Evolutionary conservation across 352 stramenopile species (phyloP).

Genomic region (Aphanomyces cochlioides): DNA sequence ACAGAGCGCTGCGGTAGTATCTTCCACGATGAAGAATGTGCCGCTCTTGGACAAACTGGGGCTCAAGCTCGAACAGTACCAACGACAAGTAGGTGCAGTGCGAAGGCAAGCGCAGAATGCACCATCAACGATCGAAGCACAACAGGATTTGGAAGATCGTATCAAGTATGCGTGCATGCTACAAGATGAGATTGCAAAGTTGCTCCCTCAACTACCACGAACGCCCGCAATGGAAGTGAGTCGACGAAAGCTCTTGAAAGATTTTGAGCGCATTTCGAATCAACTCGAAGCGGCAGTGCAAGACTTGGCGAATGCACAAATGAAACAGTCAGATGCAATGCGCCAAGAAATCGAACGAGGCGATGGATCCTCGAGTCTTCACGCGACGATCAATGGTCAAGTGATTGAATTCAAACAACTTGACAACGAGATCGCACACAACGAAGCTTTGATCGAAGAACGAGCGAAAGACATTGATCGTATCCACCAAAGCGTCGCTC

Average conservation of each 20-base stretch:
- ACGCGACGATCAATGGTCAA: conserved; percentile 43
- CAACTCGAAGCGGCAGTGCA: conserved; percentile 66
- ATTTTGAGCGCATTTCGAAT: conserved; percentile 72
- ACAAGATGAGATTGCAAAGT: conserved; percentile 75
- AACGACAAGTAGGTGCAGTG: conserved; percentile 74
- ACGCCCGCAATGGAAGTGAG: conserved; percentile 61
- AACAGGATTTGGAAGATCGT: conserved; percentile 78
- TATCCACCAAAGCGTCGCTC: conserved; percentile 86
- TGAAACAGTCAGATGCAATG: conserved; percentile 9
- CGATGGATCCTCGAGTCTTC: conserved; percentile 10
- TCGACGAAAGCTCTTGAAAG: conserved; percentile 77
- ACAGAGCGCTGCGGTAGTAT: neutral
- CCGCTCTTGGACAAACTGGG: conserved; percentile 20
- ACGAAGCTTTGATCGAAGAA: conserved; percentile 87
- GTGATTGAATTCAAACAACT: conserved; percentile 76
- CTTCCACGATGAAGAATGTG: neutral
- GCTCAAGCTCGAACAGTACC: conserved; percentile 75
- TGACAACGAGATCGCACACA: conserved; percentile 82
- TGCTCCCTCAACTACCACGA: conserved; percentile 51
- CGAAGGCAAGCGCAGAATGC: conserved; percentile 41
- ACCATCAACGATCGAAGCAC: conserved; percentile 33
- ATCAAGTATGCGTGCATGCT: conserved; percentile 80
- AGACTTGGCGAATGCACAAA: conserved; percentile 40
- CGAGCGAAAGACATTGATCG: conserved; percentile 81
- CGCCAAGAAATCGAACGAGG: neutral